A percentile compares a stretch with the other conserved stretches of the same genome.
These are phyloP conservation scores for Candida patagonica DNA, from an alignment of 805 yeast species.

Conservation along the genomic window DNA sequence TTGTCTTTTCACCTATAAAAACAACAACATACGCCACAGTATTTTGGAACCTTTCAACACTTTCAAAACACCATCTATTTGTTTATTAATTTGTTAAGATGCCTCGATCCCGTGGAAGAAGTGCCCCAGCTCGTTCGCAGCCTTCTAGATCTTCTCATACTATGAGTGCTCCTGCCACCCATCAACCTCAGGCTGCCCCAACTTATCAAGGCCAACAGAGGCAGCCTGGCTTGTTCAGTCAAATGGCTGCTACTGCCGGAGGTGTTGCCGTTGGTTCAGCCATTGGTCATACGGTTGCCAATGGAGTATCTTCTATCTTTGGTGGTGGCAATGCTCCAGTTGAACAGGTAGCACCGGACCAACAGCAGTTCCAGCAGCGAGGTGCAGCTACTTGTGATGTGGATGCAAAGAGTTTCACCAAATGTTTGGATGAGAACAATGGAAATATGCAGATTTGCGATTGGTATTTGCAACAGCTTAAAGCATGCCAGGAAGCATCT, in stretches of 20 bases:
- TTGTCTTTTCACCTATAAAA: too few relatives aligned
- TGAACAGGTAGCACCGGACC: conserved; percentile 26
- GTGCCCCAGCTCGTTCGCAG: conserved; percentile 14
- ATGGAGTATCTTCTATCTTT: conserved; percentile 83
- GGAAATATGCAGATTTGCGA: conserved; percentile 98
- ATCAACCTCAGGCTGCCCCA: conserved; percentile 37
- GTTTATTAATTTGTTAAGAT: conserved; percentile 11
- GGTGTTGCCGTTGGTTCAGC: conserved; percentile 99
- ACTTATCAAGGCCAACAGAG: conserved; percentile 38
- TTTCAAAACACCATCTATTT: too few relatives aligned
- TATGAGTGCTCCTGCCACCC: conserved; percentile 45
- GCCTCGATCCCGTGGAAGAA: conserved; percentile 18
- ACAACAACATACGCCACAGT: too few relatives aligned
- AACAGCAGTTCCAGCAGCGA: conserved; percentile 31
- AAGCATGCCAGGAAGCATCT: conserved; percentile 94
- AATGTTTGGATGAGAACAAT: conserved; percentile 84
- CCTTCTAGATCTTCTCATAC: conserved; percentile 20
- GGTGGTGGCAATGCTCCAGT: conserved; percentile 66
- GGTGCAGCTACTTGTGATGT: conserved; percentile 61
- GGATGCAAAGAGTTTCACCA: conserved; percentile 91
- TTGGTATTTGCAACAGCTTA: conserved; percentile 92
- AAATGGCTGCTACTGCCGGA: conserved; percentile 98
- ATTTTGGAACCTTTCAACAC: too few relatives aligned
- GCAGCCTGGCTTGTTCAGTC: conserved; percentile 82
- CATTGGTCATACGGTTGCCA: conserved; percentile 93